These are phyloP conservation scores for Xylaria palmicola DNA, from an alignment of 495 filamentous ascomycete genomes.

Conservation along the genomic window DNA sequence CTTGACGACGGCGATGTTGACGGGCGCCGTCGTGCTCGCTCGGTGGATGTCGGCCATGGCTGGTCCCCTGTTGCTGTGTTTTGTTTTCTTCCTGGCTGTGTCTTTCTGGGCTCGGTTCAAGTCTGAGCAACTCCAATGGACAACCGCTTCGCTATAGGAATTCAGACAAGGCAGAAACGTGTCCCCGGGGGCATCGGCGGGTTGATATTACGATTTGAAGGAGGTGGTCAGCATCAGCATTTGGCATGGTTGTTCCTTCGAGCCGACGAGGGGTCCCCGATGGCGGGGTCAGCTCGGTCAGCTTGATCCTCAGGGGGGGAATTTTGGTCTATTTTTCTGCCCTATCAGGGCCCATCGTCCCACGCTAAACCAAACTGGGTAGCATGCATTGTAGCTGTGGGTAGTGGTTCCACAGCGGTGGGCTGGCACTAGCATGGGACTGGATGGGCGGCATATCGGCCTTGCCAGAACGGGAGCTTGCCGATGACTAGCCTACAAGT, in stretches of 20 bases:
- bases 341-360: neutral
- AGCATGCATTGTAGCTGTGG: neutral
- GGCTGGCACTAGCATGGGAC: neutral
- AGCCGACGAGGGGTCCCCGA: constrained; percentile 1
- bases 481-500: neutral
- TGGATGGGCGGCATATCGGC: neutral
- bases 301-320: neutral
- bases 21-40: constrained; percentile 92
- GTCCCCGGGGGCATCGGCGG: neutral
- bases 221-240: constrained; percentile 12
- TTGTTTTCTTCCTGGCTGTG: neutral
- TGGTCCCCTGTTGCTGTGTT: neutral
- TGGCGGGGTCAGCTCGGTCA: constrained; percentile 13
- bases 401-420: neutral
- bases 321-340: neutral
- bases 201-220: neutral
- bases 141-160: neutral
- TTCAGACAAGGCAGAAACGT: neutral
- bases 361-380: neutral
- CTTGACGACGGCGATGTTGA: constrained; percentile 99
- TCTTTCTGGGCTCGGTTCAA: neutral
- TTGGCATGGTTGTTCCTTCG: neutral
- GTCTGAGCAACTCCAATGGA: neutral
- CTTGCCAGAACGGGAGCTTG: constrained; percentile 13
- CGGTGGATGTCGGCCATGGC: constrained; percentile 67